A percentile compares a stretch with the other conserved stretches of the same genome.
Conservation (phyloP, 176 grass and related monocot genomes). For the Melocanna baccifera region DNA sequence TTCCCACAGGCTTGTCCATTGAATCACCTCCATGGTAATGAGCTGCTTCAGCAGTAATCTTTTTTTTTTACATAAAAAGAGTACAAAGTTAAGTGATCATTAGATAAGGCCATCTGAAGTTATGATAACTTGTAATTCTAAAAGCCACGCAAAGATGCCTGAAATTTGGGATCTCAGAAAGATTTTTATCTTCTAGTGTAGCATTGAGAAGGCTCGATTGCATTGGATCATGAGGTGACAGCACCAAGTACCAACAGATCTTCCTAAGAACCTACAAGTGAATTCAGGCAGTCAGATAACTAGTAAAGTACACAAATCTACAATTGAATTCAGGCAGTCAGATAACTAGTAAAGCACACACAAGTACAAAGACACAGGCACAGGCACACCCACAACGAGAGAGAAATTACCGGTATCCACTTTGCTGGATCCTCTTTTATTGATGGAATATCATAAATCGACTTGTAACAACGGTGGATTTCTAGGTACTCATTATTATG, state of each 20-base stretch:
- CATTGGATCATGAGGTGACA: conserved; percentile 85
- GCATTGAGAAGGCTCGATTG: conserved; percentile 95
- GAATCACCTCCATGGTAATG: conserved; percentile 95
- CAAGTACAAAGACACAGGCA: not conserved
- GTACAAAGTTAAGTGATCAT: not conserved
- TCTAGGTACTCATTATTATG: conserved; percentile 95
- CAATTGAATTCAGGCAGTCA: not conserved
- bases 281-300: conserved; percentile 8
- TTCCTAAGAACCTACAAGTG: conserved; percentile 79
- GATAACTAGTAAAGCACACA: not conserved
- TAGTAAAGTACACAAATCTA: conserved; percentile 16
- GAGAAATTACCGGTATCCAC: conserved; percentile 76
- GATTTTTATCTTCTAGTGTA: conserved; percentile 87
- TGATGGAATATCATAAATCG: conserved; percentile 89
- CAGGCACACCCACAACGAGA: not conserved
- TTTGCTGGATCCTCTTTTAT: conserved; percentile 72
- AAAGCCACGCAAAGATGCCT: conserved; percentile 36
- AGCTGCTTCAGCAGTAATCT: conserved; percentile 81
- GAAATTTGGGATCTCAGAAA: conserved; percentile 89
- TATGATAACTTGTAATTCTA: not conserved
- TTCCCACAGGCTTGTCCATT: conserved; percentile 85
- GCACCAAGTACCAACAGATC: conserved; percentile 90
- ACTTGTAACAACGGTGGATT: conserved; percentile 91
- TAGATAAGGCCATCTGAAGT: not conserved
- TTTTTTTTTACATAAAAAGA: conserved; percentile 31